These are phyloP conservation scores for Rubus parviflorus DNA, from an alignment of 306 rosid genomes.

Conservation along the genomic window DNA sequence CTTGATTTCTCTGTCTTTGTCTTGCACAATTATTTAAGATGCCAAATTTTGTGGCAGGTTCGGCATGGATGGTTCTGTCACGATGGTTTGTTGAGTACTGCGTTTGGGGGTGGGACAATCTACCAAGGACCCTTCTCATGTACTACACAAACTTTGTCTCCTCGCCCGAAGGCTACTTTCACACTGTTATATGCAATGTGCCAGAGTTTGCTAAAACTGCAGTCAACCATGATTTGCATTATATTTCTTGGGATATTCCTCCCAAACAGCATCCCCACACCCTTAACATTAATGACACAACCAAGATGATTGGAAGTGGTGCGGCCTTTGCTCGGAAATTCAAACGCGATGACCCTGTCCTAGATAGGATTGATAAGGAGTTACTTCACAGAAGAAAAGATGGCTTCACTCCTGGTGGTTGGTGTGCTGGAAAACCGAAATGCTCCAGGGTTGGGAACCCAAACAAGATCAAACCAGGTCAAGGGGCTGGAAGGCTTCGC, in stretches of 20 bases:
- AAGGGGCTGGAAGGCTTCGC: slow-evolving; percentile 60
- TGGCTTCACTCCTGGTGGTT: slow-evolving; percentile 76
- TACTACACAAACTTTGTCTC: slow-evolving; percentile 89
- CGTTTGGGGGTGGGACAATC: slow-evolving; percentile 95
- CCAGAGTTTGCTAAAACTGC: slow-evolving; percentile 67
- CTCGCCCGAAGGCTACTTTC: slow-evolving; percentile 96
- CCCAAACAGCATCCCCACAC: slow-evolving; percentile 86
- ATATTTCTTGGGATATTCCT: slow-evolving; percentile 84
- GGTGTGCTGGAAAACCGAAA: slow-evolving; percentile 76
- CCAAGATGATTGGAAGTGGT: slow-evolving; percentile 64
- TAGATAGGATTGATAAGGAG: slow-evolving; percentile 65
- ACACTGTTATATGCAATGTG: slow-evolving; percentile 81
- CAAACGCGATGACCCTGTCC: slow-evolving; percentile 44
- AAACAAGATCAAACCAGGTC: slow-evolving; percentile 67
- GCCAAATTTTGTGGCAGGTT: slow-evolving; percentile 57
- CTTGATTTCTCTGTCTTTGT: not conserved
- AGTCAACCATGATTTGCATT: slow-evolving; percentile 80
- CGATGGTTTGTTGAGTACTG: slow-evolving; percentile 72
- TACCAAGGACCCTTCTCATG: slow-evolving; percentile 91
- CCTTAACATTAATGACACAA: slow-evolving; percentile 68
- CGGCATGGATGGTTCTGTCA: slow-evolving; percentile 94
- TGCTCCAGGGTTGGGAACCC: slow-evolving; percentile 75
- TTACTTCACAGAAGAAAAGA: slow-evolving; percentile 45
- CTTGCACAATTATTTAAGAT: slow-evolving; percentile 8
- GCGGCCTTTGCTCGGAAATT: slow-evolving; percentile 91